These are phyloP conservation scores for Suillus sp. DNA, from an alignment of 768 basidiomycete genomes.

Conservation along the genomic window DNA sequence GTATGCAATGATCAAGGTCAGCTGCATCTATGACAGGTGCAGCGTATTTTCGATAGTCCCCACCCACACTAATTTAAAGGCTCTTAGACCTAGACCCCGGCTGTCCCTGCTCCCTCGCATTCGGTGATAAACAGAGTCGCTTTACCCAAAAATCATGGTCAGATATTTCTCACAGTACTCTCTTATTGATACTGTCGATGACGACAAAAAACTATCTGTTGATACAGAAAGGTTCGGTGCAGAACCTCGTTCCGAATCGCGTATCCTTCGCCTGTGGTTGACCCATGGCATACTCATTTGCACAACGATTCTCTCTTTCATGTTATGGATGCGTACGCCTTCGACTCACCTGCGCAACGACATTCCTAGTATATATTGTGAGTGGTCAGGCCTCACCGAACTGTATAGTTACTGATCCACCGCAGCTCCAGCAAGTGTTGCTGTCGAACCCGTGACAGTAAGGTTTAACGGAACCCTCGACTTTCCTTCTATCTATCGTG, in stretches of 20 bases:
- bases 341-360: constrained; percentile 1
- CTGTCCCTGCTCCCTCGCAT: background rate
- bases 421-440: constrained; percentile 17
- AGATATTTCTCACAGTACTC: constrained; percentile 5
- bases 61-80: background rate
- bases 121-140: background rate
- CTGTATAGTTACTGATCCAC: background rate
- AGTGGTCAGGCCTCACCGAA: background rate
- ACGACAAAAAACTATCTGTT: background rate
- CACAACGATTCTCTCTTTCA: constrained; percentile 10
- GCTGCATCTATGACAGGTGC: too few relatives aligned
- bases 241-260: background rate
- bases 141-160: background rate
- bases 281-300: constrained; percentile 4
- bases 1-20: too few relatives aligned
- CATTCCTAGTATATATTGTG: constrained; percentile 3
- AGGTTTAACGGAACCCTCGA: constrained; percentile 15
- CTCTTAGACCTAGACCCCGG: background rate
- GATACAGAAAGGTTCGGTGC: background rate
- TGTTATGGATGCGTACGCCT: constrained; percentile 13
- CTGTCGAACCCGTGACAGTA: constrained; percentile 12
- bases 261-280: constrained; percentile 6
- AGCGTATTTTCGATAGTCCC: background rate
- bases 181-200: background rate
- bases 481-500: constrained; percentile 14